Conservation (phyloP, 2,329 filamentous ascomycete species). For the Celoporthe dispersa region DNA sequence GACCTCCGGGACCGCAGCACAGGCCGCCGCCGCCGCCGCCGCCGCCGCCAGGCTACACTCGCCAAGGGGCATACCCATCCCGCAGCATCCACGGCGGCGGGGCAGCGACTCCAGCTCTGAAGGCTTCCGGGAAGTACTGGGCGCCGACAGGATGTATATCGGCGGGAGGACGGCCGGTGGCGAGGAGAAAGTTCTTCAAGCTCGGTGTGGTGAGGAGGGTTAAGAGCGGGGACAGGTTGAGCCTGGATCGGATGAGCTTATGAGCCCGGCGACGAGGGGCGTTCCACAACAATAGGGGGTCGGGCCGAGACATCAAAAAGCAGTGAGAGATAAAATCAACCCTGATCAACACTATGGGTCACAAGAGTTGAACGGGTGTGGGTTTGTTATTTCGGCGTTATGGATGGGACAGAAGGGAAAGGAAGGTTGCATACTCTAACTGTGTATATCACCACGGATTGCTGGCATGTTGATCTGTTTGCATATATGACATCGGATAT, state of each 20-base stretch:
- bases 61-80: slow-evolving; percentile 45
- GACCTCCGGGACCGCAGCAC: slow-evolving; percentile 35
- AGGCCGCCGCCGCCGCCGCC: slow-evolving; percentile 38
- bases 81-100: slow-evolving; percentile 52
- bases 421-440: slow-evolving; percentile 1
- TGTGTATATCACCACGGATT: not conserved
- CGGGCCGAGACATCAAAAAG: not conserved
- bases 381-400: slow-evolving; percentile 16
- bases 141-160: slow-evolving; percentile 81
- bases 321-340: not conserved
- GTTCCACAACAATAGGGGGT: not conserved
- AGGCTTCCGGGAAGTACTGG: slow-evolving; percentile 73
- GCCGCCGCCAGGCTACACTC: slow-evolving; percentile 26
- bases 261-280: slow-evolving; percentile 46
- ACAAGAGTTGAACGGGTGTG: not conserved
- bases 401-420: slow-evolving; percentile 10
- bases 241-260: slow-evolving; percentile 75
- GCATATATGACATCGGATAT: not conserved
- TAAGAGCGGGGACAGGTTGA: slow-evolving; percentile 74
- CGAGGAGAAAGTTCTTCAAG: slow-evolving; percentile 83
- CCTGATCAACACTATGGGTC: not conserved
- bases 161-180: slow-evolving; percentile 75
- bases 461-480: slow-evolving; percentile 1
- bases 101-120: slow-evolving; percentile 78
- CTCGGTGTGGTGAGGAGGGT: slow-evolving; percentile 75